Base-by-base conservation (phyloP, 495 filamentous ascomycete genomes). In the Aspergillus bridgeri region DNA sequence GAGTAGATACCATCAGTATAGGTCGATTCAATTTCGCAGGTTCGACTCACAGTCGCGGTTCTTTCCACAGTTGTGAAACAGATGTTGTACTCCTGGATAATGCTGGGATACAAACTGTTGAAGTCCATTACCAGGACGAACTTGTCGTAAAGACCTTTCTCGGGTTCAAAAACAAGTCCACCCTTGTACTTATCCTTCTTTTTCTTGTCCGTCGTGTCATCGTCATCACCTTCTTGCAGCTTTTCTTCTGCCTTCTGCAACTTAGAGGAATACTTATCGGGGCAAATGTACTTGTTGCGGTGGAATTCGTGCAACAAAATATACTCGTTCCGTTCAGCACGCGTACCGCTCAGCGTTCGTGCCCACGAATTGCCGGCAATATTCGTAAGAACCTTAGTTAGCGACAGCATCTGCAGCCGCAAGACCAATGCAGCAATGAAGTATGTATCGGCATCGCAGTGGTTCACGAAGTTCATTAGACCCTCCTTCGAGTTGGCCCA, bases 121-220 rank as follows among this genome's bases (percentile, higher is more conserved):
- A 98, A 98, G 76, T 98, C 94, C 94, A 98, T 98, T 69, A 98
- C 94, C 20, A 98, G 82, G 25, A 98, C 86, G 65, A 93, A 96
- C 71, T 90, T 92, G 78, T 98, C 95, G 66, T 98, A 98, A 22
- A 98, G 81, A 8, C 95, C 94, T 69, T 90, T 97, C 71, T 98
- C 93, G 15, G 94, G 94, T 67, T 98, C 94, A 64, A 98, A 98
- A 57, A 98, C 94, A 44, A 98, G 81, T 78, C 94, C 94, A 66
- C 94, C 94, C 74, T 98, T 97, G 76, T 88, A 98, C 70, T 98
- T 98, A 71, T 98, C 94, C 69, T 96, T 98, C 81, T 97, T 98
- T 71, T 96, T 98, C 82, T 97, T 98, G 65, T 89, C 89, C 3
- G 76, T 82, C 23, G 72, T 82, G n/a, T 86, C 86, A 24, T 88